Evolutionary conservation across 139 green algal species (phyloP), one percentile per base, ranked within the genome.

Genomic region (Chlorella sp.): DNA sequence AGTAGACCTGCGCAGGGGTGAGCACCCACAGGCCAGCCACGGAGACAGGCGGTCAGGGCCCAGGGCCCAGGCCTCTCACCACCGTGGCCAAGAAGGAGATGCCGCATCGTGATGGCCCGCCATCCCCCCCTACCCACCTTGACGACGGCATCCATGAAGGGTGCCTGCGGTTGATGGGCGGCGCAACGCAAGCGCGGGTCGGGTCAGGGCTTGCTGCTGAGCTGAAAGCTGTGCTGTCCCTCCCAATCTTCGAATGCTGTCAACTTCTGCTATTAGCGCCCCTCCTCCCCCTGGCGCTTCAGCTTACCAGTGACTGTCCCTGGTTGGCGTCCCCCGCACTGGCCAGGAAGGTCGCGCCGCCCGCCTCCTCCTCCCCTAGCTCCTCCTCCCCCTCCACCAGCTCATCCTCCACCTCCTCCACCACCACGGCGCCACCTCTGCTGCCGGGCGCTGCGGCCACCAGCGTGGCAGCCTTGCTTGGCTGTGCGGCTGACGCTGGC

Each of bases 81-180:
- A n/a, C n/a, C n/a, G n/a, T n/a, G n/a, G n/a, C n/a, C n/a, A n/a
- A n/a, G n/a, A n/a, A n/a, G n/a, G n/a, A n/a, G n/a, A n/a, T n/a
- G n/a, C n/a, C n/a, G n/a, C n/a, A n/a, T n/a, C 32, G 33, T 51
- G 64, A 10, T n/a, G 33, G 32, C 33, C 35, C 35, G 29, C 17
- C 55, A 31, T 67, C 5, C 5, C 5, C 6, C 22, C 23, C 27
- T 36, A 29, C 66, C 17, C 35, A 93, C 82, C 86, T 95, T 88
- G n/a, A 88, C 75, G 20, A 85, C 80, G 6, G 83, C 80, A 60
- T 86, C 79, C 79, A 86, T 84, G 74, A 64, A 82, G 3, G 72
- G 72, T 0, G 78, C 76, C 80, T 82, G 72, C 55, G 62, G 2
- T 62, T 17, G 63, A 35, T 23, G 2, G 55, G n/a, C 69, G 23